phyloP scores from a whole-genome alignment of 768 basidiomycete genomes.

The Trametopsis cervina region DNA sequence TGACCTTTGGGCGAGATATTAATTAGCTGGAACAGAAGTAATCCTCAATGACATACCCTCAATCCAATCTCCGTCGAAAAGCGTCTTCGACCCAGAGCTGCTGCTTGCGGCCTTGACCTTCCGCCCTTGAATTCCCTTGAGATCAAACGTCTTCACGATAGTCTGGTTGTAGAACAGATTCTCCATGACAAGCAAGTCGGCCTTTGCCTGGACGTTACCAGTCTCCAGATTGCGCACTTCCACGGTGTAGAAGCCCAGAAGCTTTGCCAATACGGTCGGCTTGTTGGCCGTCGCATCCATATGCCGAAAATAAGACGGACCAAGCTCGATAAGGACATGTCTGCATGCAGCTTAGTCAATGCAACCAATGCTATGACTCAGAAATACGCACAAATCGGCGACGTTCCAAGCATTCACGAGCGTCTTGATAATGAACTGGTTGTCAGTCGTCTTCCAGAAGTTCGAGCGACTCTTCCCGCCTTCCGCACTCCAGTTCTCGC shows the following conservation, averaged over 20 bases:
- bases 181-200: conserved; percentile 81
- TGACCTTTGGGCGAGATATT: conserved; percentile 37
- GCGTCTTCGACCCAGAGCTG: conserved; percentile 39
- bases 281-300: conserved; percentile 62
- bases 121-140: conserved; percentile 78
- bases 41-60: conserved; percentile 41
- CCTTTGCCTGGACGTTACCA: conserved; percentile 54
- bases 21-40: not conserved
- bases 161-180: conserved; percentile 72
- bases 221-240: conserved; percentile 70
- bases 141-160: conserved; percentile 65
- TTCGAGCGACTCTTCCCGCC: conserved; percentile 78
- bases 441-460: conserved; percentile 79
- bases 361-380: not conserved
- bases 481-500: conserved; percentile 64
- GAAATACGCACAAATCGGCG: conserved; percentile 59
- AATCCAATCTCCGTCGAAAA: conserved; percentile 84
- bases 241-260: conserved; percentile 77
- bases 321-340: conserved; percentile 71
- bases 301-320: conserved; percentile 74
- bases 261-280: conserved; percentile 68
- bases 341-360: conserved; percentile 27
- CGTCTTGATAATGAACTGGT: conserved; percentile 79
- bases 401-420: conserved; percentile 85
- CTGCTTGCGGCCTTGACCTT: conserved; percentile 47